Percentiles rank a stretch among this genome's conserved stretches.
These are phyloP conservation scores for Avena eriantha DNA, from an alignment of 176 grass and related monocot species.

Conservation along the genomic window DNA sequence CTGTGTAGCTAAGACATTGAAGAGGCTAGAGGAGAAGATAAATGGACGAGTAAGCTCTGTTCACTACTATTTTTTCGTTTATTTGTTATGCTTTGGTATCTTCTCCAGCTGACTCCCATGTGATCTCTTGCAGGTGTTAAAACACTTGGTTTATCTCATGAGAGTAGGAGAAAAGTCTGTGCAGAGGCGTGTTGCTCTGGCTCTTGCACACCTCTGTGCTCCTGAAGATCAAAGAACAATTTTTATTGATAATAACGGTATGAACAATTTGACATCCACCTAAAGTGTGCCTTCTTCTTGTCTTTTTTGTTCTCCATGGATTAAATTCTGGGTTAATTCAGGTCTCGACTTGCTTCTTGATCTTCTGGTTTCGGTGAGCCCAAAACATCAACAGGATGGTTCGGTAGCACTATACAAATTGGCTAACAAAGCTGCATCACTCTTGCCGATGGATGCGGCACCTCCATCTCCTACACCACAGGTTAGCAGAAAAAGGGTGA, in stretches of 20 bases:
- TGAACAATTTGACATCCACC: constrained; percentile 21
- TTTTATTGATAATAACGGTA: constrained; percentile 98
- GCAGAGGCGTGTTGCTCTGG: constrained; percentile 91
- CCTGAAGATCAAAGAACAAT: constrained; percentile 92
- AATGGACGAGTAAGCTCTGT: constrained; percentile 81
- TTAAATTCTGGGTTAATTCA: constrained; percentile 56
- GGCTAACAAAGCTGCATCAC: constrained; percentile 89
- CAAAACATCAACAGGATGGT: constrained; percentile 94
- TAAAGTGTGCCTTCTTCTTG: constrained; percentile 23
- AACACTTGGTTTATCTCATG: constrained; percentile 96
- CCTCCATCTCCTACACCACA: constrained; percentile 95
- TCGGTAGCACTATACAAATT: constrained; percentile 91
- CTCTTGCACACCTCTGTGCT: constrained; percentile 93
- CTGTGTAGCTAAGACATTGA: constrained; percentile 98
- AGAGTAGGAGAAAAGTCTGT: constrained; percentile 85
- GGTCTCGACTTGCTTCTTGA: constrained; percentile 94
- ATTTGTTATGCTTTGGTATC: constrained; percentile 20
- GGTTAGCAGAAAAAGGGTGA: constrained; percentile 50
- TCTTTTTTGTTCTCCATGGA: constrained; percentile 7
- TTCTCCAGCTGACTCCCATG: constrained; percentile 33
- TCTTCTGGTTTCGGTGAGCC: constrained; percentile 73
- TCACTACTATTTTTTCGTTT: constrained; percentile 33
- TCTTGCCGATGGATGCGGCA: constrained; percentile 93
- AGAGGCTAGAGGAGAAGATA: constrained; percentile 98
- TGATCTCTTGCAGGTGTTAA: constrained; percentile 75